These are phyloP conservation scores for Coccomyxa sp. DNA, from an alignment of 139 green algal species.

Conservation along the genomic window DNA sequence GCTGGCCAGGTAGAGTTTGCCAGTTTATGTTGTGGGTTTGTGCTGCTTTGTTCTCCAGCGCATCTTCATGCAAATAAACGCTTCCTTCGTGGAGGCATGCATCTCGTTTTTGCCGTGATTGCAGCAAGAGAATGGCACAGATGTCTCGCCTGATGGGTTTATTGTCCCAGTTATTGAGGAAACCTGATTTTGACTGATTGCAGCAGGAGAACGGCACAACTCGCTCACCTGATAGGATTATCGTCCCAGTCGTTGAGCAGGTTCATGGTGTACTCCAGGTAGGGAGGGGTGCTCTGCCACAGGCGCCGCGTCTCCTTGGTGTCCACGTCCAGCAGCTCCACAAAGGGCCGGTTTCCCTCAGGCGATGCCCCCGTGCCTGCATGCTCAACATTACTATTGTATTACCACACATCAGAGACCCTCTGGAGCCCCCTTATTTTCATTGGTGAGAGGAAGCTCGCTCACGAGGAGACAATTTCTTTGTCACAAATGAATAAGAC, in stretches of 20 bases:
- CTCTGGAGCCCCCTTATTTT: no score
- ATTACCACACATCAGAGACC: no score
- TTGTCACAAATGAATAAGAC: no score
- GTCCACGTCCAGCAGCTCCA: conserved; percentile 79
- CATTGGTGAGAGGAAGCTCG: no score
- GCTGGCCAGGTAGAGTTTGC: no score
- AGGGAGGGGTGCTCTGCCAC: conserved; percentile 75
- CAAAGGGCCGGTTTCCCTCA: conserved; percentile 86
- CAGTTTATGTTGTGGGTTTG: no score
- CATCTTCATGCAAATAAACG: no score
- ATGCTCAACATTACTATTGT: neutral
- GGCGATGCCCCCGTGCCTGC: conserved; percentile 71
- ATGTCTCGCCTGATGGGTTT: conserved; percentile 14
- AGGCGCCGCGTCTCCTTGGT: conserved; percentile 62
- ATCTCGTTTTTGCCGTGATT: no score
- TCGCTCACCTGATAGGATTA: conserved; percentile 17
- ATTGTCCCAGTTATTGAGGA: conserved; percentile 13
- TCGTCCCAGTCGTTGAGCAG: conserved; percentile 16
- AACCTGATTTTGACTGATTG: no score
- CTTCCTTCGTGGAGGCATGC: no score
- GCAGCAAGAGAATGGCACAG: neutral
- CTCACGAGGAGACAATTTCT: no score
- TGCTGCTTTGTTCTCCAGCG: no score
- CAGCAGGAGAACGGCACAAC: neutral
- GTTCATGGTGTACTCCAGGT: conserved; percentile 65